Percentiles rank a stretch among this genome's conserved stretches.
phyloP scores from a whole-genome alignment of 2,329 filamentous ascomycete species.

The Chalaropsis thielavioides region DNA sequence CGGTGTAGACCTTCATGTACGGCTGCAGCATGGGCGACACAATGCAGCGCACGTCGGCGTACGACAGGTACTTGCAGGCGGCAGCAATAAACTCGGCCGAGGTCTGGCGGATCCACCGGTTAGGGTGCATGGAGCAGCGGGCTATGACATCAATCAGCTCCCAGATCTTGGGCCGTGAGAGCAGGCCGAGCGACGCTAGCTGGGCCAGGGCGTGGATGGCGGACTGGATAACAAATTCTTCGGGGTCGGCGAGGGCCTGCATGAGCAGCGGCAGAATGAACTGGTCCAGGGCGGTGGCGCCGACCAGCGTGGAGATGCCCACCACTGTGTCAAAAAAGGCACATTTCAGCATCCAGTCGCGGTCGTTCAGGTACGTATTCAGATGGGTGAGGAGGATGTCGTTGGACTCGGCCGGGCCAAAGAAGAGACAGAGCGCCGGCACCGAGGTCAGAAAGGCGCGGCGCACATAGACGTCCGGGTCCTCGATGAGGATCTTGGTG shows the following conservation, averaged over 20 bases:
- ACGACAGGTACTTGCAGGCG: conserved; percentile 58
- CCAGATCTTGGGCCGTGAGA: conserved; percentile 74
- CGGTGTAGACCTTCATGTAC: conserved; percentile 61
- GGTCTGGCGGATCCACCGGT: conserved; percentile 86
- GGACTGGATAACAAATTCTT: conserved; percentile 87
- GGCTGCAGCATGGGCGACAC: conserved; percentile 65
- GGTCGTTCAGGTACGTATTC: conserved; percentile 93
- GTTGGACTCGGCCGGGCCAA: conserved; percentile 78
- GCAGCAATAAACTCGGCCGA: conserved; percentile 70
- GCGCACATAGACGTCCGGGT: conserved; percentile 70
- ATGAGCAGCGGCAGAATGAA: conserved; percentile 94
- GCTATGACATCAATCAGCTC: conserved; percentile 72
- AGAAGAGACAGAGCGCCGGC: conserved; percentile 84
- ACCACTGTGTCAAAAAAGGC: conserved; percentile 94
- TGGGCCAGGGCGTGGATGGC: conserved; percentile 77
- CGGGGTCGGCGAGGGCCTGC: conserved; percentile 79
- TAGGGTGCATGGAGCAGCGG: conserved; percentile 84
- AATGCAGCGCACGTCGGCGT: conserved; percentile 72
- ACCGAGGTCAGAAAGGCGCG: conserved; percentile 86
- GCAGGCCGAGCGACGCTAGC: conserved; percentile 73
- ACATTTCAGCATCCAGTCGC: conserved; percentile 91
- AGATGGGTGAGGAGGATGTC: conserved; percentile 93
- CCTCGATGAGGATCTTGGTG: conserved; percentile 79
- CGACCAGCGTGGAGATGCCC: conserved; percentile 80
- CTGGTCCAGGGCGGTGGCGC: conserved; percentile 77